These are phyloP conservation scores for Cryoendolithus antarcticus DNA, from an alignment of 2,329 filamentous ascomycete genomes.

Conservation along the genomic window DNA sequence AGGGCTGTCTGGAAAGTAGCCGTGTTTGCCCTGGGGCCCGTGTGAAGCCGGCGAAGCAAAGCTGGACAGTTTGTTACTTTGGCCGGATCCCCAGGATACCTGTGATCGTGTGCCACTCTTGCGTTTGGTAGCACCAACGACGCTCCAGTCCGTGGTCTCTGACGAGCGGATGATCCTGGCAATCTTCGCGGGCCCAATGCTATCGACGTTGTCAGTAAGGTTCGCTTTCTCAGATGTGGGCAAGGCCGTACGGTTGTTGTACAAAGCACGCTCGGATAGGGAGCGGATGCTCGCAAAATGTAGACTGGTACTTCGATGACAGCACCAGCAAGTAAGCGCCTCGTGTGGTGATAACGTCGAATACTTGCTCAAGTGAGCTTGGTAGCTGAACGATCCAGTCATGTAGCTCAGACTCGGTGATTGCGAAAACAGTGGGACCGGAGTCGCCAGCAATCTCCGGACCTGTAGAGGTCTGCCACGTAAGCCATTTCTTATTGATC, in stretches of 20 bases:
- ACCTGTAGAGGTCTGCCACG: not conserved
- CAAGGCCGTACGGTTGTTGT: slow-evolving; percentile 6
- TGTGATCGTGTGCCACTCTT: too few relatives aligned
- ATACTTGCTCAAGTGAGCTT: not conserved
- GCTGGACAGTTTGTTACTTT: too few relatives aligned
- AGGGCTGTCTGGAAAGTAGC: too few relatives aligned
- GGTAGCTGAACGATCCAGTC: slow-evolving; percentile 1
- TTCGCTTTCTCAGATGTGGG: not conserved
- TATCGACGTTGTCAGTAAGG: not conserved
- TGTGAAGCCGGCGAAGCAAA: too few relatives aligned
- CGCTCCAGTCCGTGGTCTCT: too few relatives aligned
- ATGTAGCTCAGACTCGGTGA: slow-evolving; percentile 1
- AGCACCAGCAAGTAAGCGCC: slow-evolving; percentile 5
- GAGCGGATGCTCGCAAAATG: slow-evolving; percentile 5
- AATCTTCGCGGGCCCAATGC: slow-evolving; percentile 14
- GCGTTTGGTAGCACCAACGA: too few relatives aligned
- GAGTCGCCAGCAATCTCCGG: not conserved
- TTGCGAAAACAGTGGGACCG: not conserved
- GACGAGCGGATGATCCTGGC: slow-evolving; percentile 5
- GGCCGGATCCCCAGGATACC: too few relatives aligned
- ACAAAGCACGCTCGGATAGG: slow-evolving; percentile 6
- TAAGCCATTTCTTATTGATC: not conserved
- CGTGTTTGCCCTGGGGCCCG: too few relatives aligned
- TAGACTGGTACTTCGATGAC: not conserved
- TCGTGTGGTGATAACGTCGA: slow-evolving; percentile 1